A percentile compares a stretch with the other conserved stretches of the same genome.
These are phyloP conservation scores for Emergomyces pasteurianus DNA, from an alignment of 2,329 filamentous ascomycete species.

Conservation along the genomic window DNA sequence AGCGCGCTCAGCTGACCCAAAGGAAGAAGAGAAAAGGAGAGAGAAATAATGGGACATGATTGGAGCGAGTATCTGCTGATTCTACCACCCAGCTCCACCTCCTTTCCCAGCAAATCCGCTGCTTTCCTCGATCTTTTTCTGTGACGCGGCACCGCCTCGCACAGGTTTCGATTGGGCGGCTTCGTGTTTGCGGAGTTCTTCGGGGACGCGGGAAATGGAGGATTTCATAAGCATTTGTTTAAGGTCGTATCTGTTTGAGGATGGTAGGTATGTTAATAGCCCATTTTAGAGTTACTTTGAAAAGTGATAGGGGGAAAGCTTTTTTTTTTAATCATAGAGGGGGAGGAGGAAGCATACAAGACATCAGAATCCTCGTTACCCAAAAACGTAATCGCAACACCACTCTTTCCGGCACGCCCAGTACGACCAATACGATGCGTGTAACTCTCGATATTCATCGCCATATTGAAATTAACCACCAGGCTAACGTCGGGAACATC, in stretches of 20 bases:
- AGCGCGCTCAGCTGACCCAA: not conserved
- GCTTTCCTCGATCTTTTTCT: conserved; percentile 38
- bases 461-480: conserved; percentile 99
- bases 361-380: conserved; percentile 82
- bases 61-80: not conserved
- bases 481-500: conserved; percentile 89
- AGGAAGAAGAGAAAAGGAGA: no score
- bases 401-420: conserved; percentile 91
- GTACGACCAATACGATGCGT: conserved; percentile 95
- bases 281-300: conserved; percentile 10
- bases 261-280: conserved; percentile 6
- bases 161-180: conserved; percentile 72
- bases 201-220: conserved; percentile 73
- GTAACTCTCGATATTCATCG: conserved; percentile 81
- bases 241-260: conserved; percentile 53
- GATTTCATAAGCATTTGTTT: conserved; percentile 94
- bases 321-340: no score
- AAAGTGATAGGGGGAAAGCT: conserved; percentile 1
- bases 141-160: conserved; percentile 15
- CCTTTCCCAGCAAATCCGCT: conserved; percentile 26
- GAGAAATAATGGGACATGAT: no score
- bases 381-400: conserved; percentile 91
- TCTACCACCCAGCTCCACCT: conserved; percentile 10
- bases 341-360: conserved; percentile 43
- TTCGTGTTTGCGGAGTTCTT: conserved; percentile 81